phyloP scores from a whole-genome alignment of 2,329 filamentous ascomycete genomes.

The Ophiostoma populinum region DNA sequence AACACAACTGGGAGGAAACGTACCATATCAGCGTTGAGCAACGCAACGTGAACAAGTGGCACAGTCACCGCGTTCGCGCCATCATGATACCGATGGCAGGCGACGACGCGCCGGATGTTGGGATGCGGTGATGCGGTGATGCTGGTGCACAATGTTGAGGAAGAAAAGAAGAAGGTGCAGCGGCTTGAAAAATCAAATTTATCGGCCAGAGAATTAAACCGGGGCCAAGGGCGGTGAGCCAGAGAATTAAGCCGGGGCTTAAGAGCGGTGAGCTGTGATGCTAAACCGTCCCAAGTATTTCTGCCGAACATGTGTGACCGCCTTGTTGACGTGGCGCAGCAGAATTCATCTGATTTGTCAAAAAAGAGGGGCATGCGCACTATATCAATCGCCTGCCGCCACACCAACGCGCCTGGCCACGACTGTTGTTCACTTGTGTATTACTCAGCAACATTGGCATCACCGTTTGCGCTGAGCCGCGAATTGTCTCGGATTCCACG shows the following conservation, averaged over 20 bases:
- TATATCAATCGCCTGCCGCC: background rate
- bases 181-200: constrained; percentile 1
- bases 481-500: no score
- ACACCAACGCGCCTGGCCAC: background rate
- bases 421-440: background rate
- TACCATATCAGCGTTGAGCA: background rate
- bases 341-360: background rate
- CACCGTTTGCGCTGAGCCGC: background rate
- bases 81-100: background rate
- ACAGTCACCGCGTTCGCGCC: background rate
- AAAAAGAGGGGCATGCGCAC: background rate
- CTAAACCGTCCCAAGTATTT: background rate
- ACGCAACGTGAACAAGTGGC: background rate
- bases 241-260: background rate
- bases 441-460: background rate
- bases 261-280: background rate
- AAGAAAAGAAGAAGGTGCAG: background rate
- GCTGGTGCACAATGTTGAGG: background rate
- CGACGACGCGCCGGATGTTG: background rate
- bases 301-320: background rate
- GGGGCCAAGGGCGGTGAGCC: no score
- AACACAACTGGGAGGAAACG: background rate
- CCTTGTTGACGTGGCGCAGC: background rate
- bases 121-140: background rate
- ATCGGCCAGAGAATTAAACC: background rate